Evolutionary conservation across 169 alveolate species (phyloP), one percentile per base, ranked within the genome.

Genomic region (Pseudocohnilembus persalinus): DNA sequence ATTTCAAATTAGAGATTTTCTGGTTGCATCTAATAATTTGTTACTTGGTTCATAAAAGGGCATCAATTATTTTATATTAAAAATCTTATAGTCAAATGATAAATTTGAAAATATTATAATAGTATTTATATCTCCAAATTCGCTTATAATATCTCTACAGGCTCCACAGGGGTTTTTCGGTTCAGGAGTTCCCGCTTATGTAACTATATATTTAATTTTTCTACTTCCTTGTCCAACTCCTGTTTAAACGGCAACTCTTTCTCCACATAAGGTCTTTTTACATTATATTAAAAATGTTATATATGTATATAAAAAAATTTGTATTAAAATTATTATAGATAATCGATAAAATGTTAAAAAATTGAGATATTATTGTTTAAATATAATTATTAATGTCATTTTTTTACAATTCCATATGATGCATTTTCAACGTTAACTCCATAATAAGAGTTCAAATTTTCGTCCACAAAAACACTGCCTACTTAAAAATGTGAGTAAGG

Each of bases 381-480:
- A 49, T 11, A 11, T 4, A 49, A 49, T 4, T 4, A 20, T 11
- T 11, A 49, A 49, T 11, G 4, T 11, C 4, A 11, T 49, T 11
- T 49, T 49, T 49, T 49, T 49, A 49, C 68, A 16, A 79, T 25
- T 33, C 84, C 84, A 79, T 79, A 79, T 29, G 76, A 29, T 28
- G 84, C 84, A 79, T 79, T 79, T 64, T 79, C 84, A 11, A 79
- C 76, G 28, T 79, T 79, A 26, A 73, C 63, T 35, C 84, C 76
- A 25, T 73, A 35, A 29, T 79, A 79, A 29, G 31, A 16, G 30
- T 79, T 79, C 1, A 35, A 35, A 30, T 79, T 79, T 79, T 79
- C 30, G 1, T 32, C 30, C 26, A 79, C 31, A 27, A 63, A 63
- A 25, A 74, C 63, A 68, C 84, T 63, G n/a, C 84, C 76, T 63